Percentiles rank a stretch among this genome's conserved stretches.
These are phyloP conservation scores for Salix arbutifolia DNA, from an alignment of 345 rosid genomes.

Conservation along the genomic window DNA sequence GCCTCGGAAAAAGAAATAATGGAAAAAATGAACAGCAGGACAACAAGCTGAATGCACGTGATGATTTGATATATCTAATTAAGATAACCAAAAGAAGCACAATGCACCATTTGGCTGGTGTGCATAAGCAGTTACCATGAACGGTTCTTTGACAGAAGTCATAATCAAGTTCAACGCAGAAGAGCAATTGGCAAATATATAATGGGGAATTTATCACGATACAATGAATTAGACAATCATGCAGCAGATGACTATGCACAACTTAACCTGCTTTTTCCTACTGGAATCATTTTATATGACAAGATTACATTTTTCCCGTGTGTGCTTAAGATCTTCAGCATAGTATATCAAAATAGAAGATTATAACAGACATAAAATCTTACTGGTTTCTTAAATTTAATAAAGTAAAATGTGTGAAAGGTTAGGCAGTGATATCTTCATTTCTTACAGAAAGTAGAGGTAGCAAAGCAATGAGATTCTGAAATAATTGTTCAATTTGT, in stretches of 20 bases:
- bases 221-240: background rate
- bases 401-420: background rate
- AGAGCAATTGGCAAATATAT: background rate
- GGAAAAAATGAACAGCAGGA: background rate
- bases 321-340: background rate
- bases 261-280: background rate
- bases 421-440: background rate
- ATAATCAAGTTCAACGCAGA: background rate
- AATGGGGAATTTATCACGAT: background rate
- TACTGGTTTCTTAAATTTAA: background rate
- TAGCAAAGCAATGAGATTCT: constrained; percentile 55
- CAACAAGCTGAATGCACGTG: background rate
- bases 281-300: background rate
- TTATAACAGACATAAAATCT: background rate
- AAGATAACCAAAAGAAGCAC: too few species aligned
- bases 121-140: background rate
- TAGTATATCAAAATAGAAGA: background rate
- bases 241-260: background rate
- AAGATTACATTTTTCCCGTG: background rate
- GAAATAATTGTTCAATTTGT: constrained; percentile 44
- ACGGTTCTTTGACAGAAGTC: background rate
- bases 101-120: background rate
- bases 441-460: constrained; percentile 61
- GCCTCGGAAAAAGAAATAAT: background rate
- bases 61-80: background rate